Evolutionary conservation across 2,329 filamentous ascomycete species (phyloP).

Genomic region (Monilinia fructicola): DNA sequence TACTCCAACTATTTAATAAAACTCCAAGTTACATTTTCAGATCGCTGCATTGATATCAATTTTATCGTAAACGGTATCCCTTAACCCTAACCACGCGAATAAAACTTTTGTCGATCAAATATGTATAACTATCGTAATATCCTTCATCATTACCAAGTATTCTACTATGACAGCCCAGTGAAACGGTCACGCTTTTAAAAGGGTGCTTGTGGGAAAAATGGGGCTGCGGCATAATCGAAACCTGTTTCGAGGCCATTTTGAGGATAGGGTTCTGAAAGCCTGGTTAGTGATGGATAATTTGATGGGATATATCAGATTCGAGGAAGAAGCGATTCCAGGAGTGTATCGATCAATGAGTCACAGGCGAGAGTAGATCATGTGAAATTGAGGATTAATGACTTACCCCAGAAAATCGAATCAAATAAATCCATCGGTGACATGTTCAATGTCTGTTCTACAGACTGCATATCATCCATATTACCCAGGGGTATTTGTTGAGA

Average conservation of each 20-base stretch:
- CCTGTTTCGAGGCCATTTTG: constrained; percentile 19
- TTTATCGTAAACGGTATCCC: background rate
- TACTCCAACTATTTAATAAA: background rate
- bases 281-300: background rate
- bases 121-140: background rate
- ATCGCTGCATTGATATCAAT: background rate
- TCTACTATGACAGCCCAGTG: background rate
- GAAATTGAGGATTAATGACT: constrained; percentile 37
- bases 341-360: background rate
- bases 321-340: background rate
- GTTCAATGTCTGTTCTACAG: constrained; percentile 56
- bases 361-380: background rate
- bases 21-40: background rate
- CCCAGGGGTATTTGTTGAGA: constrained; percentile 39
- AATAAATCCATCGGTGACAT: constrained; percentile 69
- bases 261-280: constrained; percentile 18
- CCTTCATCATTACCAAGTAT: background rate
- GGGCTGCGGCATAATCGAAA: constrained; percentile 17
- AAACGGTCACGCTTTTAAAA: background rate
- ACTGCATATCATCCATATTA: constrained; percentile 45
- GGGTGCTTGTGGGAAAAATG: constrained; percentile 19
- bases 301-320: background rate
- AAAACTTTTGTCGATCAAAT: background rate
- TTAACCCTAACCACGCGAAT: background rate
- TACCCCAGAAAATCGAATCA: constrained; percentile 68